Evolutionary conservation across 352 stramenopile species (phyloP).

Genomic region (Pythium aphanidermatum): DNA sequence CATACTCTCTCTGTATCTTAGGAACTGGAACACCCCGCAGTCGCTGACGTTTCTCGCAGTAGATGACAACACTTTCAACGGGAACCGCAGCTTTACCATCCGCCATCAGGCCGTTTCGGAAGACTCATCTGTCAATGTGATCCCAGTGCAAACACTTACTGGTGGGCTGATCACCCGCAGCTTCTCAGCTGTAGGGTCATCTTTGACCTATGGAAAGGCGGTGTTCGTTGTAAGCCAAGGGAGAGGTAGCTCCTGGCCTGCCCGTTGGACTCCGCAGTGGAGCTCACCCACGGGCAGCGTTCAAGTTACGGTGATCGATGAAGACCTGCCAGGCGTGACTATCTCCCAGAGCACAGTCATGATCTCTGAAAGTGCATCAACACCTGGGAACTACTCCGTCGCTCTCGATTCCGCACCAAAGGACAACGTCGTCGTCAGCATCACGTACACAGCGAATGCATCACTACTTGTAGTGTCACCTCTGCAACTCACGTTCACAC

Average conservation of each 20-base stretch:
- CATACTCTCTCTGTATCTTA: constrained; percentile 3
- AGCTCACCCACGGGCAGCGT: constrained; percentile 30
- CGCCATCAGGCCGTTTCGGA: constrained; percentile 22
- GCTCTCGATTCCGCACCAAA: constrained; percentile 57
- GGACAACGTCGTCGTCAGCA: constrained; percentile 35
- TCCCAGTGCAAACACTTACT: constrained; percentile 29
- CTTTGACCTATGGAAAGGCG: constrained; percentile 35
- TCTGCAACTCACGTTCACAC: constrained; percentile 38
- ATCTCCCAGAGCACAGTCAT: constrained; percentile 33
- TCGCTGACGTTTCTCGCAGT: constrained; percentile 43
- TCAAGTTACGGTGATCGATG: constrained; percentile 37
- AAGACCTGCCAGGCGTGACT: constrained; percentile 60
- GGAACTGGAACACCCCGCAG: constrained; percentile 55
- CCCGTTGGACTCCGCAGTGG: constrained; percentile 24
- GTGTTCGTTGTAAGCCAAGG: constrained; percentile 34
- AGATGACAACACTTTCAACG: constrained; percentile 56
- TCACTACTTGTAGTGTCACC: constrained; percentile 35
- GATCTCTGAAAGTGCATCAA: constrained; percentile 34
- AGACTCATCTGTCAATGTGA: constrained; percentile 18
- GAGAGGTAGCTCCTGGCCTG: constrained; percentile 29
- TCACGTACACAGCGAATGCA: constrained; percentile 33
- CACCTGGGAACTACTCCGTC: constrained; percentile 36
- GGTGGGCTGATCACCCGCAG: constrained; percentile 16
- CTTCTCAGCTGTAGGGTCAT: constrained; percentile 13
- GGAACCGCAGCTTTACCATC: constrained; percentile 41